Conservation (phyloP, 352 stramenopile genomes). For the Globisporangium emineosum region DNA sequence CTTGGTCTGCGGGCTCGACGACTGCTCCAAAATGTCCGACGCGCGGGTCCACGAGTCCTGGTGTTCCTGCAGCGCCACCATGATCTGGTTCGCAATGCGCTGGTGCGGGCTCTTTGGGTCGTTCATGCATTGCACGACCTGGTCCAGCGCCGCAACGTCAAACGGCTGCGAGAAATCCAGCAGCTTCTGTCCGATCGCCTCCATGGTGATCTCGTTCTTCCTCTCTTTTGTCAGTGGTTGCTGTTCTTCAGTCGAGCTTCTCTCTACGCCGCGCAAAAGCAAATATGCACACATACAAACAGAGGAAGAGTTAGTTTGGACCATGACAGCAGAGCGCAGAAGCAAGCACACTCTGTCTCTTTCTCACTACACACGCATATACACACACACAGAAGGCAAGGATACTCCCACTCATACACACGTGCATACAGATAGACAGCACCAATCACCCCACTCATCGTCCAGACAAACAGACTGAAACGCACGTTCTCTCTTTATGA, state of each 20-base stretch:
- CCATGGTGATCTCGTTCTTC: constrained; percentile 46
- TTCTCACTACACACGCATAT: neutral
- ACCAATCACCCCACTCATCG: neutral
- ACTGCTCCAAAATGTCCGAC: constrained; percentile 96
- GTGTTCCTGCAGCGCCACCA: constrained; percentile 93
- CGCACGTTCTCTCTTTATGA: neutral
- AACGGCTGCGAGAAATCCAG: constrained; percentile 95
- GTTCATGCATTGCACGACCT: constrained; percentile 96
- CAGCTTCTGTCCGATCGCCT: constrained; percentile 89
- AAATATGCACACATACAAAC: neutral
- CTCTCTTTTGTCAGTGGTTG: constrained; percentile 2
- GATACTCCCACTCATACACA: neutral
- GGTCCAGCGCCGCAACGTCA: constrained; percentile 94
- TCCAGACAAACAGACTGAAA: neutral
- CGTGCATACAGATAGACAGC: neutral
- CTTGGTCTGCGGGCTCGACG: constrained; percentile 83
- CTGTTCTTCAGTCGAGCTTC: neutral
- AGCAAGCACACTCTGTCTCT: neutral
- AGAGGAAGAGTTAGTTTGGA: neutral
- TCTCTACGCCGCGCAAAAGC: neutral
- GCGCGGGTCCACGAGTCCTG: constrained; percentile 91
- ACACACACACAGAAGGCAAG: neutral
- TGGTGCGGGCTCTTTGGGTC: constrained; percentile 93
- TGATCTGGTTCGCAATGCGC: constrained; percentile 90
- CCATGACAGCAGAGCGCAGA: neutral